These are phyloP conservation scores for Xylariaceae sp. DNA, from an alignment of 2,329 filamentous ascomycete species.

Conservation along the genomic window DNA sequence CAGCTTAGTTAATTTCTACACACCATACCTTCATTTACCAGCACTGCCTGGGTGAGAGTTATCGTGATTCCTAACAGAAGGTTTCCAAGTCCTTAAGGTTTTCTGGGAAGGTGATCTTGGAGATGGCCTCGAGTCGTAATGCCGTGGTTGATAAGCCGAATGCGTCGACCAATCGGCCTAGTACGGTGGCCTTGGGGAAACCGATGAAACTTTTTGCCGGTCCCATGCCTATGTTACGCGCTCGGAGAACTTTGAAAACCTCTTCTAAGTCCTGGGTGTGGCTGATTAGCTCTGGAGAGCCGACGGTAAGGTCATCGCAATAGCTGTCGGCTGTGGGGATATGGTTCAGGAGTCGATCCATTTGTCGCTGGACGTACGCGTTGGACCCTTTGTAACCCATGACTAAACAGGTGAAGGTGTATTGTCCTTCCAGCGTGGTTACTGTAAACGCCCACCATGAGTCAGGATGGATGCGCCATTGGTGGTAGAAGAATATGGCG, in stretches of 20 bases:
- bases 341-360: background rate
- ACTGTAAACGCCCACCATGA: background rate
- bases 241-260: background rate
- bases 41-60: too few relatives aligned
- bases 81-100: background rate
- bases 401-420: background rate
- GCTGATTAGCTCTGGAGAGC: background rate
- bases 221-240: background rate
- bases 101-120: background rate
- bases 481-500: background rate
- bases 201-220: background rate
- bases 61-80: background rate
- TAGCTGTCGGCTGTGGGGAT: background rate
- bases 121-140: background rate
- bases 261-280: background rate
- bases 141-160: background rate
- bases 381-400: background rate
- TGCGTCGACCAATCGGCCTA: background rate
- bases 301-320: background rate
- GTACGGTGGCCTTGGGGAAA: background rate
- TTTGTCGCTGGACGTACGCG: background rate
- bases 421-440: background rate
- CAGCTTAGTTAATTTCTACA: too few relatives aligned
- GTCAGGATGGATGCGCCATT: background rate
- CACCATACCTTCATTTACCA: too few relatives aligned